A percentile compares a stretch with the other conserved stretches of the same genome.
Evolutionary conservation across 2,329 filamentous ascomycete genomes (phyloP).

Genomic region (Cladosporium colombiae): DNA sequence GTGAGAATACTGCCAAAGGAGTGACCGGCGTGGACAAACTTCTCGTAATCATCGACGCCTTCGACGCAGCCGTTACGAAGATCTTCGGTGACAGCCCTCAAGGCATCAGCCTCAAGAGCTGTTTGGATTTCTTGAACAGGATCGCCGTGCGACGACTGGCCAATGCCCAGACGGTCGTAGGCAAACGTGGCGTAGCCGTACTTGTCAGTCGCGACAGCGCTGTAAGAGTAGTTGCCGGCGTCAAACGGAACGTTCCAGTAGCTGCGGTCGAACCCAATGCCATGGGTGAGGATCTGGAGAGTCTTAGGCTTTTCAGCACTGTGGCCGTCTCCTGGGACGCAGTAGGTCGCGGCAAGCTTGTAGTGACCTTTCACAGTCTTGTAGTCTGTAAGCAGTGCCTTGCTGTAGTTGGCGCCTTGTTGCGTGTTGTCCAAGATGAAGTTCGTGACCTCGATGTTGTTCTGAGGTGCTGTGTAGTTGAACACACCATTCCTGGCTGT

Average conservation of each 20-base stretch:
- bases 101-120: conserved; percentile 59
- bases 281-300: conserved; percentile 56
- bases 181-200: conserved; percentile 61
- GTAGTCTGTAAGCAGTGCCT: conserved; percentile 51
- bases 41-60: conserved; percentile 42
- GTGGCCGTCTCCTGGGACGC: conserved; percentile 46
- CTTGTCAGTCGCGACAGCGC: conserved; percentile 54
- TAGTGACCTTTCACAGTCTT: conserved; percentile 55
- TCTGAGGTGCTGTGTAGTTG: conserved; percentile 45
- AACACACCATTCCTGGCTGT: conserved; percentile 58
- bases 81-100: conserved; percentile 54
- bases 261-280: conserved; percentile 57
- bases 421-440: conserved; percentile 55
- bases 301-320: conserved; percentile 33
- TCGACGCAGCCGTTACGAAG: conserved; percentile 51
- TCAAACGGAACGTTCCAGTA: conserved; percentile 65
- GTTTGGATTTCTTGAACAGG: conserved; percentile 62
- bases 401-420: conserved; percentile 54
- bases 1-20: conserved; percentile 60
- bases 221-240: conserved; percentile 64
- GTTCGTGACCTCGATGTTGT: conserved; percentile 59
- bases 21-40: conserved; percentile 63
- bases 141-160: conserved; percentile 59
- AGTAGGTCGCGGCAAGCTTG: conserved; percentile 62
- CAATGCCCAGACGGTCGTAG: conserved; percentile 65